Conservation (phyloP, 768 basidiomycete species). For the Lactarius trivialis region DNA sequence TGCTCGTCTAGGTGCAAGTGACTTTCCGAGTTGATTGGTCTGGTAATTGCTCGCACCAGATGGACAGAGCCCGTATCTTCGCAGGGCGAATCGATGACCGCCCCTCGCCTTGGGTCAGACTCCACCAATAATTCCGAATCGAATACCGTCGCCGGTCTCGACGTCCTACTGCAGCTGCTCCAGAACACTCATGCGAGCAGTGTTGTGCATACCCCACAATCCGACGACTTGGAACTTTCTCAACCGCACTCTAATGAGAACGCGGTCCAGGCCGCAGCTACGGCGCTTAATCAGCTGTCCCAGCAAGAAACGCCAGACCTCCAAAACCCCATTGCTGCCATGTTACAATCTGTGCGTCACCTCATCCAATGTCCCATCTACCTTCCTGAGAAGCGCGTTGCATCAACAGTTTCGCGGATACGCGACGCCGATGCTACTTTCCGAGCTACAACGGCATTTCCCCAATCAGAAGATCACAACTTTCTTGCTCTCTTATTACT, state of each 20-base stretch:
- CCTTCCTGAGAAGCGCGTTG: background rate
- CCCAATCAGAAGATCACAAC: constrained; percentile 24
- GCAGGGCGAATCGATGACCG: background rate
- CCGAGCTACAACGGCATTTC: constrained; percentile 19
- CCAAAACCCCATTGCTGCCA: background rate
- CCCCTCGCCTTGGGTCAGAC: constrained; percentile 6
- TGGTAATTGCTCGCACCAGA: background rate
- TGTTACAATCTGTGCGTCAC: constrained; percentile 7
- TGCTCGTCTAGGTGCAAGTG: background rate
- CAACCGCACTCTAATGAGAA: constrained; percentile 9
- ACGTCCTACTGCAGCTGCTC: constrained; percentile 23
- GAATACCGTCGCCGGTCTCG: constrained; percentile 18
- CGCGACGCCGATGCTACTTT: constrained; percentile 1
- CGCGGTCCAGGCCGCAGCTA: constrained; percentile 21
- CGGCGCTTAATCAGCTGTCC: constrained; percentile 22
- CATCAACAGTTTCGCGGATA: constrained; percentile 7
- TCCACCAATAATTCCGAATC: constrained; percentile 12
- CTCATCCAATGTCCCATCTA: background rate
- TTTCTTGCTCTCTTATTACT: constrained; percentile 23
- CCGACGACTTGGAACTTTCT: constrained; percentile 1
- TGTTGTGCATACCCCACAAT: background rate
- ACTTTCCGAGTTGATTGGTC: background rate
- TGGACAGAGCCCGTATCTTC: background rate
- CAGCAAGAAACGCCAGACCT: constrained; percentile 16
- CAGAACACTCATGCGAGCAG: constrained; percentile 8